A percentile compares a stretch with the other conserved stretches of the same genome.
phyloP scores from a whole-genome alignment of 1,284 basidiomycete species.

The Ustilago loliicola region DNA sequence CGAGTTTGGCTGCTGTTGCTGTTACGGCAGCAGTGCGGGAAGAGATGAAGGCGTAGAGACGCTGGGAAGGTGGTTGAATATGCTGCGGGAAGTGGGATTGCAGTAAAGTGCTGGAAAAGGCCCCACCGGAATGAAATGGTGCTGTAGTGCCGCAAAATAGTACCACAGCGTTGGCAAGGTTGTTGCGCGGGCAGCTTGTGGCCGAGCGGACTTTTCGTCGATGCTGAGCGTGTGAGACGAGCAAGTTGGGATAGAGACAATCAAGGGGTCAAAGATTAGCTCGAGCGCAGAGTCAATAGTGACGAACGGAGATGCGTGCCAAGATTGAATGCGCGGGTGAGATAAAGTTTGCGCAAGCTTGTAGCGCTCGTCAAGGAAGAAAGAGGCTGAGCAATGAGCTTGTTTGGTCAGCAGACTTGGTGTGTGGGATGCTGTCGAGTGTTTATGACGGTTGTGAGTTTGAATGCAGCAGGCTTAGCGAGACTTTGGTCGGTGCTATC shows the following conservation, averaged over 20 bases:
- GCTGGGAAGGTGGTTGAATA: background rate
- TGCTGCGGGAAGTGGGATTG: conserved; percentile 11
- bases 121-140: conserved; percentile 24
- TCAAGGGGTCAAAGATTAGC: background rate
- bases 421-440: background rate
- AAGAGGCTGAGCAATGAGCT: background rate
- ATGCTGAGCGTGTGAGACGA: background rate
- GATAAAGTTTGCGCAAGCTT: conserved; percentile 7
- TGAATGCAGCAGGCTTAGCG: background rate
- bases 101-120: background rate
- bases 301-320: conserved; percentile 4
- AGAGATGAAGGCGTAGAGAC: background rate
- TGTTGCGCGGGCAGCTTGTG: conserved; percentile 3
- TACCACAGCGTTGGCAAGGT: conserved; percentile 2
- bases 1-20: background rate
- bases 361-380: background rate
- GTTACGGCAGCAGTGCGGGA: background rate
- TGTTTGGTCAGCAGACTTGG: background rate
- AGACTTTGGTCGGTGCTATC: background rate
- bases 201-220: background rate
- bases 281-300: conserved; percentile 8
- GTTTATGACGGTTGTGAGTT: background rate
- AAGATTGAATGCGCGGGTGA: conserved; percentile 9
- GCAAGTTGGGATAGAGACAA: background rate
- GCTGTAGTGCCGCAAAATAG: conserved; percentile 17